A percentile compares a stretch with the other conserved stretches of the same genome.
These are phyloP conservation scores for Raphanus hybrid DNA, from an alignment of 441 rosid species.

Conservation along the genomic window DNA sequence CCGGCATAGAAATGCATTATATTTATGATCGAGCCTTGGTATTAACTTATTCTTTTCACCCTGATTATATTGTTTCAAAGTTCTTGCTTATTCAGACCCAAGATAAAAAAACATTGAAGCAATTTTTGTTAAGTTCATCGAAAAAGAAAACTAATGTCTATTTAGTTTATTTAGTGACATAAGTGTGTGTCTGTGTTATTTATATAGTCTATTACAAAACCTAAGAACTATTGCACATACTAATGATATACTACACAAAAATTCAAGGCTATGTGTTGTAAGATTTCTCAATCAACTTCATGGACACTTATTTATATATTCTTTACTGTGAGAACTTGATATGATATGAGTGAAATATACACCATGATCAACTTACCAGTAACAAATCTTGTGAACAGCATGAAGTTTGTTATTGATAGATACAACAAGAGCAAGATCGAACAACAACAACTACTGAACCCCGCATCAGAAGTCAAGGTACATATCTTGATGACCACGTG, in stretches of 20 bases:
- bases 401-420: constrained; percentile 78
- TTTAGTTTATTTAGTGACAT: background rate
- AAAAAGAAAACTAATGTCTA: background rate
- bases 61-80: background rate
- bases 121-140: background rate
- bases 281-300: constrained; percentile 12
- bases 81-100: constrained; percentile 1
- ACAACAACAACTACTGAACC: constrained; percentile 62
- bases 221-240: background rate
- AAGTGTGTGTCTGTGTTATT: background rate
- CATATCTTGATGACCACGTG: constrained; percentile 7
- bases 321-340: background rate
- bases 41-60: background rate
- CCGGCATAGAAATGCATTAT: background rate
- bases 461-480: constrained; percentile 82
- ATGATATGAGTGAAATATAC: constrained; percentile 19
- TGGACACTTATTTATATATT: background rate
- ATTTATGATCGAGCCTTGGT: background rate
- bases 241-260: constrained; percentile 10
- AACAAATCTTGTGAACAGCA: constrained; percentile 52
- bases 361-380: constrained; percentile 5
- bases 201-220: constrained; percentile 6
- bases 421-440: constrained; percentile 81
- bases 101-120: background rate
- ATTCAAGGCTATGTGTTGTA: background rate